Conservation (phyloP, 371 early-diverging fungal genomes). For the Mortierella sp. region DNA sequence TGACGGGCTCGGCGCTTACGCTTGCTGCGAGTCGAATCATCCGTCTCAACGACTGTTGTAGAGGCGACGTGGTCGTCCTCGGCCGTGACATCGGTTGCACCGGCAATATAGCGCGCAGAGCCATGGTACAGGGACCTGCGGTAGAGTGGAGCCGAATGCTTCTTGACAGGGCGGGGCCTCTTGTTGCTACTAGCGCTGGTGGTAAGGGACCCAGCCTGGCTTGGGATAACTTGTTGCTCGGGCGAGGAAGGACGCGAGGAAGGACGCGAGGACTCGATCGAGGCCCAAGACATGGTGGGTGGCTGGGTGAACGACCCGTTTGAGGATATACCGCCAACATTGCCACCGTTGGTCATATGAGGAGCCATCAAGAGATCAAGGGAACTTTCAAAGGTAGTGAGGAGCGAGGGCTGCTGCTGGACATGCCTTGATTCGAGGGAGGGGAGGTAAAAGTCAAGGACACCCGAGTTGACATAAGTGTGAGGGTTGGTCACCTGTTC, state of each 20-base stretch:
- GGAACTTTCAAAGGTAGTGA: not conserved
- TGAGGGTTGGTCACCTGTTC: not conserved
- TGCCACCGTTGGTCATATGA: not conserved
- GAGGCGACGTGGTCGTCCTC: not conserved
- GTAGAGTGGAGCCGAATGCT: not conserved
- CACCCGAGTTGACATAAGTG: not conserved
- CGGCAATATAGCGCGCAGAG: not conserved
- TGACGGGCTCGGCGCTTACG: constrained; percentile 23
- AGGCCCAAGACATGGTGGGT: constrained; percentile 28
- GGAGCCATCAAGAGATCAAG: constrained; percentile 6
- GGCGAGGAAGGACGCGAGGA: too few relatives aligned
- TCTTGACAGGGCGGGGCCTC: not conserved
- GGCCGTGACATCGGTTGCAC: too few relatives aligned
- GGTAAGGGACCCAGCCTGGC: not conserved
- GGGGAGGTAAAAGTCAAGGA: constrained; percentile 17
- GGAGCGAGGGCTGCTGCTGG: constrained; percentile 22
- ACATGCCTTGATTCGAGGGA: not conserved
- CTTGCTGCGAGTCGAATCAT: constrained; percentile 1
- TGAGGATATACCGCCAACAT: not conserved
- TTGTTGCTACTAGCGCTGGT: not conserved
- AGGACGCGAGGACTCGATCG: constrained; percentile 3
- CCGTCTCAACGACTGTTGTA: not conserved
- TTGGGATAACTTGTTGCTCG: constrained; percentile 14
- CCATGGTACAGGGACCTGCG: not conserved
- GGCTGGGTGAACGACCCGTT: constrained; percentile 7